These are phyloP conservation scores for Pseudopyrenochaeta lycopersici DNA, from an alignment of 2,329 filamentous ascomycete species.

Conservation along the genomic window DNA sequence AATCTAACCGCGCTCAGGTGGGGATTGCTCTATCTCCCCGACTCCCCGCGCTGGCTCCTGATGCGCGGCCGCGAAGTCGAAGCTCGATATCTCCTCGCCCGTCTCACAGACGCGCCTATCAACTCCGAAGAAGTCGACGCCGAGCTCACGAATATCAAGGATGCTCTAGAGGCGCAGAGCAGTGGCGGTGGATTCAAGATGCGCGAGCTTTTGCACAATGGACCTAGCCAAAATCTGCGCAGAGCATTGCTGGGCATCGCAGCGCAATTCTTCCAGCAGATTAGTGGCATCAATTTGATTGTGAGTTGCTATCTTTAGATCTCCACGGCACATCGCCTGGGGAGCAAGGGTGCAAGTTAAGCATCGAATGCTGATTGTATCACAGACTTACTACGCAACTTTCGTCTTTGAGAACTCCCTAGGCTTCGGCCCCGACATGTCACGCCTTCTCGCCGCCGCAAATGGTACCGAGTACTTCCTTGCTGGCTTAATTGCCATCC, in stretches of 20 bases:
- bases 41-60: constrained; percentile 58
- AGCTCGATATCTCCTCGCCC: constrained; percentile 22
- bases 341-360: too few relatives aligned
- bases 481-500: constrained; percentile 50
- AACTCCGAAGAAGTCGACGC: constrained; percentile 39
- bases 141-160: constrained; percentile 48
- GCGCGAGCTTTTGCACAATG: constrained; percentile 53
- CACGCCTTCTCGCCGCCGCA: constrained; percentile 45
- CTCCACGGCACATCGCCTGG: too few relatives aligned
- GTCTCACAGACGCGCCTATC: constrained; percentile 9
- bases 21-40: constrained; percentile 26
- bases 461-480: constrained; percentile 57
- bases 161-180: constrained; percentile 52
- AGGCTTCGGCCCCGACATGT: constrained; percentile 52
- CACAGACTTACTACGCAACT: constrained; percentile 31
- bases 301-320: neutral
- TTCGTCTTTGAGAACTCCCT: constrained; percentile 58
- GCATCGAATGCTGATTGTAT: neutral
- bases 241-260: constrained; percentile 54
- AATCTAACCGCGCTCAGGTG: constrained; percentile 1
- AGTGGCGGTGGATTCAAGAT: constrained; percentile 39
- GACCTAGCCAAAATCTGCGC: constrained; percentile 53
- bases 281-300: constrained; percentile 39
- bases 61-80: constrained; percentile 56
- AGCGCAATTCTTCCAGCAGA: constrained; percentile 59